Evolutionary conservation across 305 asterid species (phyloP).

Genomic region (Nicotiana rustica): DNA sequence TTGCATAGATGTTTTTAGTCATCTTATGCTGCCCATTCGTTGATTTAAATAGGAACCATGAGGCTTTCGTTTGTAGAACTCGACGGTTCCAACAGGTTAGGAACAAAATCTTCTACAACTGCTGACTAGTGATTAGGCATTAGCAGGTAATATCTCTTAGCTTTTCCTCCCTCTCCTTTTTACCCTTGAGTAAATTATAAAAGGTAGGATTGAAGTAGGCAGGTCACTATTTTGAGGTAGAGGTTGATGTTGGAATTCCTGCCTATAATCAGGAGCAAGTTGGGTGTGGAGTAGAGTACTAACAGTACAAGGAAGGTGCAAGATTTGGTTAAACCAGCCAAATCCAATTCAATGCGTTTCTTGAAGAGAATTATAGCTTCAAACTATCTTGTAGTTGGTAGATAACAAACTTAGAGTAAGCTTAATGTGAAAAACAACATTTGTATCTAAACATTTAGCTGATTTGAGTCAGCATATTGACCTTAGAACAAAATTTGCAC

Average conservation of each 20-base stretch:
- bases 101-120: not conserved
- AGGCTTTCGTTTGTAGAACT: not conserved
- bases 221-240: not conserved
- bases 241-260: too few relatives aligned
- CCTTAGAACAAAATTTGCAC: not conserved
- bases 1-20: not conserved
- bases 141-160: not conserved
- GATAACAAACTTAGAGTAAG: not conserved
- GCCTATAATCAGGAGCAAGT: not conserved
- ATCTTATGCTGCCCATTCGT: not conserved
- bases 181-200: too few relatives aligned
- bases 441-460: not conserved
- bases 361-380: not conserved
- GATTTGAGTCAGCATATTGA: not conserved
- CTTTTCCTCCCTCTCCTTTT: too few relatives aligned
- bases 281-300: not conserved
- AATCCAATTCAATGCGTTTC: not conserved
- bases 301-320: not conserved
- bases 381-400: not conserved
- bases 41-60: not conserved
- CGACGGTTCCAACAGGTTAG: too few relatives aligned
- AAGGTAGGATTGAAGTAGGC: not conserved
- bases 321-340: conserved; percentile 10
- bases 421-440: not conserved
- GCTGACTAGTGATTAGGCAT: not conserved